Evolutionary conservation across 2,329 filamentous ascomycete genomes (phyloP), one percentile per base, ranked within the genome.

Genomic region (Aspergillus ustus): DNA sequence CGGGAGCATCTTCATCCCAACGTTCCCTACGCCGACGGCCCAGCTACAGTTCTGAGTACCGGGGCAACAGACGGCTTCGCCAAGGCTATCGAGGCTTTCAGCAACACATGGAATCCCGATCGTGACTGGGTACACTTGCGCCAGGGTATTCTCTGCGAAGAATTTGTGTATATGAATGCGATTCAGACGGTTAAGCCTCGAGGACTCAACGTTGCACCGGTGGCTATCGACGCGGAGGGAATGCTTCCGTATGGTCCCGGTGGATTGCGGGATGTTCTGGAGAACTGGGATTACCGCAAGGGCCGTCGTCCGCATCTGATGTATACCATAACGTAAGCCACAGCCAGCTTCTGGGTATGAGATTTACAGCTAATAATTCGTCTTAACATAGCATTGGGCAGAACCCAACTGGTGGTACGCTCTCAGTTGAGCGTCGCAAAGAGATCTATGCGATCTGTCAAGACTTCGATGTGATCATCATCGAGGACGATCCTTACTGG

Each of bases 401-500:
- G 71, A 97, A 97, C 74, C 93, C 93, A 2, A 96, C 92, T 0
- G 89, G 91, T 31, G 88, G 90, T 34, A 87, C 91, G 2, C 82
- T 96, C 2, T 89, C 90, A 2, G 75, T 95, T 9, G 80, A 89
- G 70, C 87, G 94, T 45, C 86, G 91, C 59, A 90, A 86, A 69
- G 88, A 93, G 55, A 84, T 97, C 29, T 97, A 97, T 73, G 86
- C 84, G 19, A 75, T 97, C 15, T 95, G 91, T 78, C 88, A 88
- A 74, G 86, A 89, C 73, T 96, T 92, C 78, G 93, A 97, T 75
- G 85, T 97, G 65, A 86, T 97, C 70, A 97, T 97, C 66, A 80
- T 96, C 64, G 94, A 98, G 77, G 94, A 98, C 70, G 93, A 97
- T 65, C 94, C 94, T 6, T 97, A 97, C 80, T 97, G 92, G 91